Base-by-base conservation (phyloP, 768 basidiomycete species). In the Coprinopsis cinerea region DNA sequence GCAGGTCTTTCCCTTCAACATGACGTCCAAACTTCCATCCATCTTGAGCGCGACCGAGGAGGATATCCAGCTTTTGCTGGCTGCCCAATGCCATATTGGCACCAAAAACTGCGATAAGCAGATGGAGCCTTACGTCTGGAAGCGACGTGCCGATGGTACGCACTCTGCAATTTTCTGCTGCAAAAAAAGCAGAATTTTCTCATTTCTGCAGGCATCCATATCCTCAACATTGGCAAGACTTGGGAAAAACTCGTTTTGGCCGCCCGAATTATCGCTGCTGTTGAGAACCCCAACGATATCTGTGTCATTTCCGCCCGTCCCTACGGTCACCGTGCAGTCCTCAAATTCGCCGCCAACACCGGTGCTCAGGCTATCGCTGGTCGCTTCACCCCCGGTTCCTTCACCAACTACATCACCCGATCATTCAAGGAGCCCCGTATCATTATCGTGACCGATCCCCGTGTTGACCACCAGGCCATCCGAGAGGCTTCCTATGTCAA, bases 361-460 rank as follows among this genome's bases (percentile, higher is more conserved):
- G 96, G 96, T 57, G 96, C 95, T 41, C 91, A 95, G 69, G 92
- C 96, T 55, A 98, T 99, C 66, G 96, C 96, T 52, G 96, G 96
- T 63, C 92, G 96, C 62, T 98, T 99, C 78, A 98, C 95, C 57
- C 95, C 95, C 61, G 95, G 95, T 78, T 88, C 83, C 59, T 96
- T 98, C 77, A 98, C 96, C 67, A 99, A 99, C 78, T 97, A 97
- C 79, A 95, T 95, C 79, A 96, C 92, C 60, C 92, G 91, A 64
- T 96, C 93, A 53, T 99, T 98, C 89, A 98, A 97, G 78, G 96
- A 99, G 75, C 96, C 96, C 60, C 92, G 96, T 61, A 82, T 99
- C 54, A 94, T 99, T 70, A 67, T 99, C 64, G 95, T 99, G 55
- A 97, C 95, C 68, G 96, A 99, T 76, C 96, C 96, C 59, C 91